Base-by-base conservation (phyloP, 768 basidiomycete genomes). In the Serendipita indica region DNA sequence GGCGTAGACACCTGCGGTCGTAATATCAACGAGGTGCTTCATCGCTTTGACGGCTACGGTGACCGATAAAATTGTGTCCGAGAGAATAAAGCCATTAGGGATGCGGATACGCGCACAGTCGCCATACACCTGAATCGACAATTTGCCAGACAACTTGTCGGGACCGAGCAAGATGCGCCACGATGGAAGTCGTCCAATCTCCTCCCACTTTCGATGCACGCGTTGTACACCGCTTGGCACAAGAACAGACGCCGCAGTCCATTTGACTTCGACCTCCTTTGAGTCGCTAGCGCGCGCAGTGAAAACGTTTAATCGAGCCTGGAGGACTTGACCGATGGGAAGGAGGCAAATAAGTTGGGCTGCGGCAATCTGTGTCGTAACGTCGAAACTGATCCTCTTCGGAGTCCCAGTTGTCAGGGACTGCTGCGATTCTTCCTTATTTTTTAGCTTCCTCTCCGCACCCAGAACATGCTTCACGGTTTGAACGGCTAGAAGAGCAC, bases 81-180 rank as follows among this genome's bases (percentile, higher is more conserved):
- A 78, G 39, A 92, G 69, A 39, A 86, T 70, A 67, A 84, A 94
- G 12, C 82, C 80, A 66, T 79, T 79, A 1, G 93, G 91, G 33
- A 98, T 82, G 18, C 82, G 80, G n/a, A 96, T 65, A 22, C 80
- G 81, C 1, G 79, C 76, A 56, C 81, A 82, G 33, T 87, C 80
- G 18, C 78, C 80, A 25, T 77, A 71, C 56, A 86, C 67, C 3
- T 71, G 65, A 57, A 92, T 69, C 35, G 27, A 64, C 65, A 58
- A 3, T 73, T 71, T n/a, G 64, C 68, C 13, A 64, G 65, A 33
- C 70, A 64, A 14, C 58, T 60, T 20, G 62, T 68, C 49, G 67
- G 66, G 61, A 71, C 69, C 25, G 68, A 74, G 12, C 72, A 63
- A 59, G n/a, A 73, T 58, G 0, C 72, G 71, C 74, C 83, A 79